Conservation (phyloP, 371 early-diverging fungal species). For the Apophysomyces variabilis region DNA sequence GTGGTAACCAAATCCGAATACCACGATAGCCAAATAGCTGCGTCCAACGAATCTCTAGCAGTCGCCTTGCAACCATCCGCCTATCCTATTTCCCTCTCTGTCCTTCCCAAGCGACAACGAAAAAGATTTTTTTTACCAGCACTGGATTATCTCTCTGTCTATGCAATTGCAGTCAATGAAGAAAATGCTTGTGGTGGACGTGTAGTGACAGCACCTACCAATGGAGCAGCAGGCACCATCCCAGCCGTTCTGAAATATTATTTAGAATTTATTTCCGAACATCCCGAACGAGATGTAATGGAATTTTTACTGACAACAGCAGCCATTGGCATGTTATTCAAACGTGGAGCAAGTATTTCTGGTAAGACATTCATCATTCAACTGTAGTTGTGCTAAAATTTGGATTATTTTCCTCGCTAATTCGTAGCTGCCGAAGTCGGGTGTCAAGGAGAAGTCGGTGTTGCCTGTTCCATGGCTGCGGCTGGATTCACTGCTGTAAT, state of each 20-base stretch:
- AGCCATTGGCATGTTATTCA: slow-evolving; percentile 96
- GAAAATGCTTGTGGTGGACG: slow-evolving; percentile 96
- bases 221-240: slow-evolving; percentile 87
- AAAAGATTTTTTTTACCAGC: slow-evolving; percentile 65
- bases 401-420: background rate
- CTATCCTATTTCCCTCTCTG: slow-evolving; percentile 40
- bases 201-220: slow-evolving; percentile 94
- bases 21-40: slow-evolving; percentile 30
- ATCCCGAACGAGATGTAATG: slow-evolving; percentile 87
- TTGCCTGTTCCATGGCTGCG: slow-evolving; percentile 96
- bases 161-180: slow-evolving; percentile 97
- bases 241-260: slow-evolving; percentile 95
- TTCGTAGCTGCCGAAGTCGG: slow-evolving; percentile 90
- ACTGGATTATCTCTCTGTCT: slow-evolving; percentile 93
- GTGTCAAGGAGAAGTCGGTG: slow-evolving; percentile 90
- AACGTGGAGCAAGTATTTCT: slow-evolving; percentile 92
- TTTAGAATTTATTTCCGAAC: slow-evolving; percentile 90
- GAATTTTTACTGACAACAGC: slow-evolving; percentile 92
- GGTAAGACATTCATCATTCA: slow-evolving; percentile 9
- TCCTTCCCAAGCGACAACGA: slow-evolving; percentile 46
- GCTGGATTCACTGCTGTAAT: slow-evolving; percentile 95
- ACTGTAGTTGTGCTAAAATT: background rate
- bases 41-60: slow-evolving; percentile 2
- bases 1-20: slow-evolving; percentile 28
- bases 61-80: slow-evolving; percentile 18